Conservation (phyloP, 495 filamentous ascomycete genomes). For the Aspergillus sclerotiicarbonarius region DNA sequence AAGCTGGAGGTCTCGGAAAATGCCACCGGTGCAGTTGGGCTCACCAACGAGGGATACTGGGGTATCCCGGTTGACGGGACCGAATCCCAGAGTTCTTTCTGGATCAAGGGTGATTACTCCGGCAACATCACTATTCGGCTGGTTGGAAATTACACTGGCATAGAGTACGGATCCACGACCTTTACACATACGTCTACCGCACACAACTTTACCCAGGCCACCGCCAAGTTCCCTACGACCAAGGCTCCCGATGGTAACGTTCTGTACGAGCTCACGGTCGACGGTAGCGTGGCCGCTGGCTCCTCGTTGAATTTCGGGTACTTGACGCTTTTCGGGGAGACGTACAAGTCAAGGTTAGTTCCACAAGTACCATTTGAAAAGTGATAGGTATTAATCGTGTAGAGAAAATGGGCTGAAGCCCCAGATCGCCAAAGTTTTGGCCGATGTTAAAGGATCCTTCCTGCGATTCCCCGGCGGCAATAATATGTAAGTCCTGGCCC, state of each 20-base stretch:
- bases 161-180: constrained; percentile 25
- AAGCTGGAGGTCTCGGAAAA: constrained; percentile 43
- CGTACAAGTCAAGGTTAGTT: constrained; percentile 46
- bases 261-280: constrained; percentile 56
- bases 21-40: constrained; percentile 43
- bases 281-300: constrained; percentile 37
- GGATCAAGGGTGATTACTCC: constrained; percentile 38
- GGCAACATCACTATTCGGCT: constrained; percentile 23
- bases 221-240: constrained; percentile 32
- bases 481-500: constrained; percentile 37
- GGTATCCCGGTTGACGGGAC: constrained; percentile 53
- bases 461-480: constrained; percentile 63
- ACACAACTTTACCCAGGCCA: constrained; percentile 24
- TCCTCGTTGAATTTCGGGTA: constrained; percentile 57
- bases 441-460: constrained; percentile 52
- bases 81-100: constrained; percentile 53
- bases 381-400: not conserved
- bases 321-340: constrained; percentile 61
- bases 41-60: constrained; percentile 58
- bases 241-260: constrained; percentile 58
- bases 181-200: constrained; percentile 18
- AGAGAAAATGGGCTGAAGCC: constrained; percentile 56
- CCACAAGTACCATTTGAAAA: not conserved
- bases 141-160: constrained; percentile 21
- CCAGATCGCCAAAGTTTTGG: constrained; percentile 54